These are phyloP conservation scores for Aspergillus coremiiformis DNA, from an alignment of 495 filamentous ascomycete species.

Conservation along the genomic window DNA sequence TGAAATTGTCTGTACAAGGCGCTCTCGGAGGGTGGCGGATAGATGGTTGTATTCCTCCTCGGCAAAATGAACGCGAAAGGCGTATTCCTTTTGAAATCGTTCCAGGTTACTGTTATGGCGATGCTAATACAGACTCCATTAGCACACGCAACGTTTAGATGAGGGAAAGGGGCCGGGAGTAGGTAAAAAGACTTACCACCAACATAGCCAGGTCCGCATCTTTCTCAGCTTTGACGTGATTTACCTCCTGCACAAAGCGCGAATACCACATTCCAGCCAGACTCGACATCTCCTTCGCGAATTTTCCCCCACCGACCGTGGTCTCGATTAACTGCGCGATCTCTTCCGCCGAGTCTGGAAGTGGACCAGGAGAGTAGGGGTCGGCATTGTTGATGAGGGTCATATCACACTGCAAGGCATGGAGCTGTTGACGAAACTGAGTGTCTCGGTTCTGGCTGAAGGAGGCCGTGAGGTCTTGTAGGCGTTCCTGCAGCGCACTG, in stretches of 20 bases:
- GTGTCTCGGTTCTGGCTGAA: constrained; percentile 75
- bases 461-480: constrained; percentile 61
- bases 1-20: constrained; percentile 69
- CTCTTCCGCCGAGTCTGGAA: constrained; percentile 63
- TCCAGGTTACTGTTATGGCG: constrained; percentile 38
- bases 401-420: constrained; percentile 83
- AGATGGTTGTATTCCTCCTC: constrained; percentile 73
- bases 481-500: constrained; percentile 65
- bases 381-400: constrained; percentile 76
- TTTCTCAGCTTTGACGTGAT: constrained; percentile 73
- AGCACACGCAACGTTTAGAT: background rate
- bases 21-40: constrained; percentile 71
- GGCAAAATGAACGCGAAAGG: constrained; percentile 60
- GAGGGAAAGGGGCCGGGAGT: background rate
- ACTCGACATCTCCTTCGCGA: constrained; percentile 50
- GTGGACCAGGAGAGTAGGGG: constrained; percentile 61
- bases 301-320: constrained; percentile 46
- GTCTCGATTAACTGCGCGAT: constrained; percentile 57
- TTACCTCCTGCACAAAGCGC: constrained; percentile 74
- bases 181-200: constrained; percentile 58
- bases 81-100: constrained; percentile 34
- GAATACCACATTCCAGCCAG: constrained; percentile 74
- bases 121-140: constrained; percentile 20
- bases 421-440: constrained; percentile 82
- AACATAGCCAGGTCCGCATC: constrained; percentile 70